Evolutionary conservation across 768 basidiomycete genomes (phyloP), one percentile per base, ranked within the genome.

Genomic region (Ramaria sp.): DNA sequence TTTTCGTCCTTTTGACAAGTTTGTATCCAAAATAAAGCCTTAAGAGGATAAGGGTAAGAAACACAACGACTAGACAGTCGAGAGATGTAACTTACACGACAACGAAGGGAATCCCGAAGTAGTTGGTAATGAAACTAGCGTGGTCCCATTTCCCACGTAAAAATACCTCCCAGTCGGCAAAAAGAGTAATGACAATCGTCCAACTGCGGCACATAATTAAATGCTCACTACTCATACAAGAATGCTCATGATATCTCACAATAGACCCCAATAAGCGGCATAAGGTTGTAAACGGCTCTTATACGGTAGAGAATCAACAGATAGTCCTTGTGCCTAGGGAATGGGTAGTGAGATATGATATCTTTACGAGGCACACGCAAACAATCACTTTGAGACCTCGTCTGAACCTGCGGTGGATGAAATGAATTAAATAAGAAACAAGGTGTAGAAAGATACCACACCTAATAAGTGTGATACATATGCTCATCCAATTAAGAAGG

Each of bases 401-500:
- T 34, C 32, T 34, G 13, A 34, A 44, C 10, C 42, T 27, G 20
- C 20, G 20, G 20, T 8, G 20, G 42, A 44, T 12, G 25, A 22
- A n/a, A 44, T 16, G 8, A 5, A 44, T 7, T 2, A 9, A 22
- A 13, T 16, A 16, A 3, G 2, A 13, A 44, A 8, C 1, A 34
- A 34, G 13, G 10, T 32, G 5, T 34, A 34, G 32, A 34, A 13
- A 13, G 13, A 3, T 34, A 9, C 2, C 32, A 77, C 96, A 97
- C 47, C 93, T 83, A 51, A 88, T 60, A 64, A 88, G 89, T 15
- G 84, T 85, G 50, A 89, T 34, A 52, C 71, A 76, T 64, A 92
- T 91, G 50, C 81, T 83, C 57, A 82, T 80, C 89, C 89, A 92
- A 5, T 85, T 85, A 71, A 88, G 73, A 27, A 92, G 71, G 41